Conservation (phyloP, 202 grass and related monocot genomes). For the Bolboschoenoplectus hybrid region DNA sequence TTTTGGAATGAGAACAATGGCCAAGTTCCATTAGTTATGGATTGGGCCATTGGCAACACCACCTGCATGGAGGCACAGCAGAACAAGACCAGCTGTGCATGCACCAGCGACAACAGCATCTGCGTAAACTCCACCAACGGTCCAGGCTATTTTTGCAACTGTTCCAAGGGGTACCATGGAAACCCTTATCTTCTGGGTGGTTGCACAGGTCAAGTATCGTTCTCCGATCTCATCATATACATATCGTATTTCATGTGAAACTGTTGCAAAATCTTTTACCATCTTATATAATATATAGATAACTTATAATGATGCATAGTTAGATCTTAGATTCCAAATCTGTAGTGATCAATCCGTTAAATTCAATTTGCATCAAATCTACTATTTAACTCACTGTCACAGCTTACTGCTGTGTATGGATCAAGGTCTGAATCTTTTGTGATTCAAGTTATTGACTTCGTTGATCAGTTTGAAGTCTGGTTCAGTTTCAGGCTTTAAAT, state of each 20-base stretch:
- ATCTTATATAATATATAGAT: not conserved
- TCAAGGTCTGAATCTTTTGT: not conserved
- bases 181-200: conserved; percentile 42
- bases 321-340: not conserved
- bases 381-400: not conserved
- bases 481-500: not conserved
- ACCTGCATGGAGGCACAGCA: not conserved
- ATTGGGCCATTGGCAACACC: conserved; percentile 33
- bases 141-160: conserved; percentile 71
- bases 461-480: too few relatives aligned
- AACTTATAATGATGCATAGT: not conserved
- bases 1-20: not conserved
- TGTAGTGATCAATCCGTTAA: not conserved
- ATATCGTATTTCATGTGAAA: not conserved
- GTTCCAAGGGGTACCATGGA: conserved; percentile 52
- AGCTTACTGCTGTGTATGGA: not conserved
- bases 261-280: not conserved
- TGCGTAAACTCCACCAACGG: conserved; percentile 67
- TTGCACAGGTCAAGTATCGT: conserved; percentile 10
- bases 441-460: not conserved
- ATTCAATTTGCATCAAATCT: not conserved
- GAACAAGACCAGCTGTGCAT: conserved; percentile 37
- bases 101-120: conserved; percentile 39
- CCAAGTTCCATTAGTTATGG: conserved; percentile 24
- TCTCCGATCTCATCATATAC: not conserved